A percentile compares a stretch with the other conserved stretches of the same genome.
phyloP scores from a whole-genome alignment of 495 filamentous ascomycete species.

The Amphirosellinia nigrospora region DNA sequence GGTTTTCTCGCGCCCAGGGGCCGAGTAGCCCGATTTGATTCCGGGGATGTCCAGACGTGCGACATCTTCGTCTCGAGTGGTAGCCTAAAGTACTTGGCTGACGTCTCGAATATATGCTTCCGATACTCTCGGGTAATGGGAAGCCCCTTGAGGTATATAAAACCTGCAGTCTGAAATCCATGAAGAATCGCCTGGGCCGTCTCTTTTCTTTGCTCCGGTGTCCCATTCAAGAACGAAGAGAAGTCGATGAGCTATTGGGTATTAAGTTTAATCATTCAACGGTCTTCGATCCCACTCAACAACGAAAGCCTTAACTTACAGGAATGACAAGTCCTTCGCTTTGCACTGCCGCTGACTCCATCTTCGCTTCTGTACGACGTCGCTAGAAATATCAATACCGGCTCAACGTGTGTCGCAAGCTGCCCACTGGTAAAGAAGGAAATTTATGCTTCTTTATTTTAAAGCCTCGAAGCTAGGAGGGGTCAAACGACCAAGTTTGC shows the following conservation, averaged over 20 bases:
- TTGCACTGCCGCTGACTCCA: constrained; percentile 64
- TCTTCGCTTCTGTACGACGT: constrained; percentile 28
- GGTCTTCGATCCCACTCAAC: neutral
- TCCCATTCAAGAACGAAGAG: constrained; percentile 70
- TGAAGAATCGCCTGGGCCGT: constrained; percentile 74
- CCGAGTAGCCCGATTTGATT: constrained; percentile 82
- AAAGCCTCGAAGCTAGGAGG: neutral
- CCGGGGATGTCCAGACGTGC: constrained; percentile 72
- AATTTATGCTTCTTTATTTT: neutral
- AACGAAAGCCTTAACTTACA: constrained; percentile 47
- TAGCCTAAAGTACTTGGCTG: constrained; percentile 78
- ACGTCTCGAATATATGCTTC: constrained; percentile 68
- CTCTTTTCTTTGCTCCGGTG: constrained; percentile 63
- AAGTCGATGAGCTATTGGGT: constrained; percentile 81
- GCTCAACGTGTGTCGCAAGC: neutral
- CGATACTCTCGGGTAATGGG: constrained; percentile 68
- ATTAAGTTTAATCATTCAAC: constrained; percentile 28
- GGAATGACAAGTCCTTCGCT: constrained; percentile 73
- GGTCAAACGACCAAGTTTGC: neutral
- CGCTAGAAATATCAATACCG: neutral
- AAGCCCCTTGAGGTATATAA: constrained; percentile 87
- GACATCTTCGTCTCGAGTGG: constrained; percentile 72
- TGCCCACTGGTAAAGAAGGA: neutral
- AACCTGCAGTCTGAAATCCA: constrained; percentile 86
- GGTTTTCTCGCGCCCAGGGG: constrained; percentile 79